Evolutionary conservation across 176 grass and related monocot species (phyloP), one percentile per base, ranked within the genome.

Genomic region (Alopecurus myosuroides): DNA sequence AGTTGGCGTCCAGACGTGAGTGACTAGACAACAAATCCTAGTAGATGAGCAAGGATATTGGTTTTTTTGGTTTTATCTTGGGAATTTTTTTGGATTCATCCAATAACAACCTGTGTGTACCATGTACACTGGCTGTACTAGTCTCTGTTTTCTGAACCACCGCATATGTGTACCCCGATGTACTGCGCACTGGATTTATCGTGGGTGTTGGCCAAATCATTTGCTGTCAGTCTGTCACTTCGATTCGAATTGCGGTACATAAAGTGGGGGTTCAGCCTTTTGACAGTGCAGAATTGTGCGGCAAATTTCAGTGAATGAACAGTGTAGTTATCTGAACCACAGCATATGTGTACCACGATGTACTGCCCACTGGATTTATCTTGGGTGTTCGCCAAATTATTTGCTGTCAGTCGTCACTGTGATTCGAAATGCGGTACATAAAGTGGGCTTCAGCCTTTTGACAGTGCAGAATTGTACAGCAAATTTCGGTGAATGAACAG

Each of bases 71-170:
- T 52, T 39, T 40, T 12, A 39, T 70, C 46, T 20, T 9, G 12
- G 75, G 66, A 69, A n/a, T n/a, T n/a, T 62, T 62, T 73, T 85
- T 84, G 81, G 70, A 76, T 34, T 35, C 79, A 70, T 80, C 81
- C 80, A 74, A 12, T 69, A 77, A 77, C 68, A 26, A n/a, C 20
- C 25, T 68, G 19, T 30, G 3, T 35, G 48, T 77, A 82, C 55
- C 37, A 36, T 35, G 34, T 23, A 41, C 35, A 42, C 5, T 11
- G 60, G 14, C 60, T 58, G 34, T 57, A 46, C 71, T 20, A 66
- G 13, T 31, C 18, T 48, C 25, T 48, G 3, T 11, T 49, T 44
- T 31, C 70, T 49, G 42, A 74, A 49, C 60, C 9, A 81, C 55
- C 42, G 19, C 41, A 35, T 28, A 35, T 50, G n/a, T n/a, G 78